These are phyloP conservation scores for Helminthosporium solani DNA, from an alignment of 2,329 filamentous ascomycete genomes.

Conservation along the genomic window DNA sequence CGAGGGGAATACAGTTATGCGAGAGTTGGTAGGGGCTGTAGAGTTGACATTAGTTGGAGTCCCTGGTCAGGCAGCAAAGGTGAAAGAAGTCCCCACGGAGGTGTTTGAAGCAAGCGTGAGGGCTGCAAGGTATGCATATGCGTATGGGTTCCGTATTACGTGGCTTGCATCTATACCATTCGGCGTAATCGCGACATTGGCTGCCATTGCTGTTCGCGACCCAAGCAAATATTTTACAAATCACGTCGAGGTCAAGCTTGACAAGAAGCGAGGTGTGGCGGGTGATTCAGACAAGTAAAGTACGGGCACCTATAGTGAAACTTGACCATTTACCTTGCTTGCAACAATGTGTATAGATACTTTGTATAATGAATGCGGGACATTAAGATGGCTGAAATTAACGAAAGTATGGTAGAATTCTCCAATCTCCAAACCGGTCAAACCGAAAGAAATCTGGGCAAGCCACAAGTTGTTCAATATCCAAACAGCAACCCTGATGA, in stretches of 20 bases:
- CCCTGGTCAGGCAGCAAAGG: conserved; percentile 15
- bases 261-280: conserved; percentile 17
- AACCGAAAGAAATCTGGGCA: no score
- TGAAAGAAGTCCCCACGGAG: conserved; percentile 14
- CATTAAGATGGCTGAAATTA: no score
- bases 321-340: no score
- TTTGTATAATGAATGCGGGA: no score
- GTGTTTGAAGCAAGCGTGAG: conserved; percentile 14
- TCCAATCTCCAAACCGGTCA: no score
- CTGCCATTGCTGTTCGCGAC: conserved; percentile 26
- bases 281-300: background rate
- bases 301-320: no score
- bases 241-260: conserved; percentile 34
- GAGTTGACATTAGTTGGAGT: conserved; percentile 35
- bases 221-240: conserved; percentile 34
- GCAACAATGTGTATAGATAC: no score
- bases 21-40: conserved; percentile 29
- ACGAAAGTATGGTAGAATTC: no score
- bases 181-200: conserved; percentile 18
- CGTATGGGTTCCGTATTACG: conserved; percentile 26
- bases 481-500: no score
- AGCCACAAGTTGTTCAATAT: no score
- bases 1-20: conserved; percentile 13
- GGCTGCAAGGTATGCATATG: conserved; percentile 34
- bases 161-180: conserved; percentile 30